Evolutionary conservation across 1,284 basidiomycete genomes (phyloP), one percentile per base, ranked within the genome.

Genomic region (Ceratobasidium sp.): DNA sequence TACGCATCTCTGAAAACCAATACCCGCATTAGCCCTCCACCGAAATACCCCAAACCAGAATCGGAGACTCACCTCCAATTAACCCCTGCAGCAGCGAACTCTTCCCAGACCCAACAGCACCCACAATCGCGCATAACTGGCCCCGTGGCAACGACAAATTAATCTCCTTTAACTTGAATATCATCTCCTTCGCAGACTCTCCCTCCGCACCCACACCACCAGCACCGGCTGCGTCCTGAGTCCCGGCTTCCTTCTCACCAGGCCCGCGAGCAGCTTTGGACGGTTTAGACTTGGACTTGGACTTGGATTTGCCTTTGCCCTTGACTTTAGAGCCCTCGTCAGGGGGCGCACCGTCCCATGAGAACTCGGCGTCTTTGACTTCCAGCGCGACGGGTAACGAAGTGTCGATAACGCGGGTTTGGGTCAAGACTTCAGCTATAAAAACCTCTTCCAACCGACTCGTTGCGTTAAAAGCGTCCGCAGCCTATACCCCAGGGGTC

Each of bases 401-500:
- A 1, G 78, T 78, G 71, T 88, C 83, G n/a, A 86, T 81, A 69
- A 91, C 85, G 64, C 81, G 81, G 0, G 80, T 79, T 5, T 86
- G 81, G 8, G 83, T 79, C 44, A 87, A 84, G 3, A 89, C 85
- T 80, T 97, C 95, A 2, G 94, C 94, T 73, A 91, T 89, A 78
- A 95, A 95, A 17, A 94, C 90, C 27, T 84, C 87, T 75, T 88
- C 84, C 1, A 95, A 84, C 75, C 94, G 91, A 14, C 84, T 82
- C n/a, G 89, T 84, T 9, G 94, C 94, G 79, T 93, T 94, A 66
- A 86, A 82, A 1, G 94, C 94, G 78, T 97, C 95, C 5, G 92
- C 89, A 66, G 91, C 90, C n/a, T 7, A 95, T 94, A n/a, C n/a
- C n/a, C n/a, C n/a, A 90, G 29, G 24, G 79, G 79, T n/a, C n/a